These are phyloP conservation scores for Russula sp. DNA, from an alignment of 768 basidiomycete species.

Conservation along the genomic window DNA sequence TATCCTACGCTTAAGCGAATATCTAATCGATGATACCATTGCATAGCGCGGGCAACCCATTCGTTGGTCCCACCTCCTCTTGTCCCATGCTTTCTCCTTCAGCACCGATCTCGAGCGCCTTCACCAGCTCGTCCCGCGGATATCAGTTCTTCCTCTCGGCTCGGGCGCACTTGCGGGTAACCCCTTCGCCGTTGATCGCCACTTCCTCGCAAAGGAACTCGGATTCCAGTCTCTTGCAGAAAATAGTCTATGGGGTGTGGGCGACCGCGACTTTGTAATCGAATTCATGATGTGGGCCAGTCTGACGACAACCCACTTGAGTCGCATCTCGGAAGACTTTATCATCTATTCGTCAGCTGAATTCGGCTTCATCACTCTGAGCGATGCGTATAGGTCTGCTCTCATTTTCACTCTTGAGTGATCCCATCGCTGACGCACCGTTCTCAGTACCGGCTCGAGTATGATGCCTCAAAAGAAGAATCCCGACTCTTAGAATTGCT, in stretches of 20 bases:
- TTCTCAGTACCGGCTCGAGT: slow-evolving; percentile 86
- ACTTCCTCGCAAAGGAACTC: slow-evolving; percentile 86
- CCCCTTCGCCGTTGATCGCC: slow-evolving; percentile 90
- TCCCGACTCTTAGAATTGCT: slow-evolving; percentile 95
- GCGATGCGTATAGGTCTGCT: slow-evolving; percentile 91
- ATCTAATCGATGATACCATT: slow-evolving; percentile 7
- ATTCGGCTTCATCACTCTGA: slow-evolving; percentile 94
- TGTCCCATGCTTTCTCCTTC: slow-evolving; percentile 94
- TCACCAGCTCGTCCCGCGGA: slow-evolving; percentile 77
- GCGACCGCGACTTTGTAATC: slow-evolving; percentile 94
- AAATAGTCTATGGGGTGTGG: slow-evolving; percentile 96
- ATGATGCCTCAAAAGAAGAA: slow-evolving; percentile 99
- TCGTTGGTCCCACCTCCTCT: slow-evolving; percentile 95
- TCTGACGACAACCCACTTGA: slow-evolving; percentile 89
- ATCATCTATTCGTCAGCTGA: slow-evolving; percentile 97
- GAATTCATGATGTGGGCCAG: slow-evolving; percentile 98
- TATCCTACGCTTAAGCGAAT: not conserved
- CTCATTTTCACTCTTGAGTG: not conserved
- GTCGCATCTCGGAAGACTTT: slow-evolving; percentile 92
- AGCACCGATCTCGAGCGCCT: slow-evolving; percentile 85
- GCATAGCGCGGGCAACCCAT: slow-evolving; percentile 93
- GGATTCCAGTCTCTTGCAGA: slow-evolving; percentile 86
- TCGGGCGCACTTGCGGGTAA: slow-evolving; percentile 96
- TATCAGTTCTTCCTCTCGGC: slow-evolving; percentile 92
- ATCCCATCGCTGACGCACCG: not conserved